phyloP scores from a whole-genome alignment of 2,329 filamentous ascomycete species.

The Diaporthe destruens region DNA sequence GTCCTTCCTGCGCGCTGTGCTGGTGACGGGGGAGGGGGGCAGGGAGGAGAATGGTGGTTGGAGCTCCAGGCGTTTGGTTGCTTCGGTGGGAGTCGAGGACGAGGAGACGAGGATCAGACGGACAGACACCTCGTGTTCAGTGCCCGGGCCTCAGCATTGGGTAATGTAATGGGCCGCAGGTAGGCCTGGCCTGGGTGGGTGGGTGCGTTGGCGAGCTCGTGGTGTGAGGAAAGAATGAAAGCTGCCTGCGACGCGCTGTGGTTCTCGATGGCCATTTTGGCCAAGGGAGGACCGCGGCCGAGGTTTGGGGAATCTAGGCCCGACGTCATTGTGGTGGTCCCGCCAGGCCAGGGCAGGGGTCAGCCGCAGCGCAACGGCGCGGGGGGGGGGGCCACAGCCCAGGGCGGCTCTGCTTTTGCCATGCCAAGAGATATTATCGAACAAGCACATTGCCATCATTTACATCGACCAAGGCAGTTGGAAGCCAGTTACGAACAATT shows the following conservation, averaged over 20 bases:
- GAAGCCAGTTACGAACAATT: background rate
- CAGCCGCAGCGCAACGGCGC: no score
- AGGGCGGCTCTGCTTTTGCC: background rate
- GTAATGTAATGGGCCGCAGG: no score
- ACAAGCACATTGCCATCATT: background rate
- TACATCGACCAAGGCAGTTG: background rate
- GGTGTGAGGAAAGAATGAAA: background rate
- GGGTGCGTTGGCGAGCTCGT: no score
- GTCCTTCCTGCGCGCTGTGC: slow-evolving; percentile 7
- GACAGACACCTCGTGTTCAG: no score
- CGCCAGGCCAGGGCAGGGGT: slow-evolving; percentile 15
- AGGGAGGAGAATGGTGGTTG: no score
- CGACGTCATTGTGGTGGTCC: slow-evolving; percentile 38
- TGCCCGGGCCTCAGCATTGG: no score
- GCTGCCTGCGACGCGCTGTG: background rate
- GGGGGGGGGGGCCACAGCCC: no score
- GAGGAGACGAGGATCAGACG: no score
- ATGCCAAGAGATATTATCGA: background rate
- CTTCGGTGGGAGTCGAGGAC: no score
- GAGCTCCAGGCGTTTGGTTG: no score
- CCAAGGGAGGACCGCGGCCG: background rate
- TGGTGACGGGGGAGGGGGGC: background rate
- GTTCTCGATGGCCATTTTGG: background rate
- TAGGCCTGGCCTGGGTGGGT: no score
- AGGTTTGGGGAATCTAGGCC: slow-evolving; percentile 11